Evolutionary conservation across 2,329 filamentous ascomycete genomes (phyloP), one percentile per base, ranked within the genome.

Genomic region (Venturiaceae sp.): DNA sequence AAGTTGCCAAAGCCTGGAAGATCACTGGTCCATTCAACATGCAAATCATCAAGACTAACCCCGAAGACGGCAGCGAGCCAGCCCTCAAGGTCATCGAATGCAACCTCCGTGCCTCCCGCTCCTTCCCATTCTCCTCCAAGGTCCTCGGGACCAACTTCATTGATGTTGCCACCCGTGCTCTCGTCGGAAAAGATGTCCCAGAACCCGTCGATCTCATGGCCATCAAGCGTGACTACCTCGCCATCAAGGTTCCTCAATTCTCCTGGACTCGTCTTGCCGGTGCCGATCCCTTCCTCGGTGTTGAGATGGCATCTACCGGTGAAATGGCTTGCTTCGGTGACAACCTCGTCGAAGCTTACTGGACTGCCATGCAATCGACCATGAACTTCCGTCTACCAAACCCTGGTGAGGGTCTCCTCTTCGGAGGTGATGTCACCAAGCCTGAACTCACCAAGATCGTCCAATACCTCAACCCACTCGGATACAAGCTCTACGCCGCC

Each of bases 21-120:
- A 97, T 97, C 73, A 97, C 91, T 21, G 94, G 94, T 58, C 94
- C 94, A 60, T 99, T 97, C 84, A 99, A 99, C 82, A 97, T 99
- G 92, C 94, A 99, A 72, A 95, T 99, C 75, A 97, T 99, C 82
- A 95, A 95, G 79, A 90, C 88, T 36, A 81, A 89, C 13, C 79
- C 87, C 67, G 83, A 87, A 33, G 85, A 89, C 60, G 88, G 88
- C 60, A 86, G 86, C 58, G 82, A 87, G 68, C 83, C 88, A 34
- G 80, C 83, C 30, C 83, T 97, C 64, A 96, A 96, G 81, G 92
- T 97, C 68, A 97, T 97, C 63, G 92, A 97, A 77, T 97, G 92
- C 80, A 97, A 97, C 75, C 85, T 97, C 62, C 92, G 92, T 72
- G 94, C 92, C 59, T 97, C 92, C 61, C 91, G 92, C 63, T 97